Base-by-base conservation (phyloP, 805 yeast genomes). In the Ogataea kodamae region DNA sequence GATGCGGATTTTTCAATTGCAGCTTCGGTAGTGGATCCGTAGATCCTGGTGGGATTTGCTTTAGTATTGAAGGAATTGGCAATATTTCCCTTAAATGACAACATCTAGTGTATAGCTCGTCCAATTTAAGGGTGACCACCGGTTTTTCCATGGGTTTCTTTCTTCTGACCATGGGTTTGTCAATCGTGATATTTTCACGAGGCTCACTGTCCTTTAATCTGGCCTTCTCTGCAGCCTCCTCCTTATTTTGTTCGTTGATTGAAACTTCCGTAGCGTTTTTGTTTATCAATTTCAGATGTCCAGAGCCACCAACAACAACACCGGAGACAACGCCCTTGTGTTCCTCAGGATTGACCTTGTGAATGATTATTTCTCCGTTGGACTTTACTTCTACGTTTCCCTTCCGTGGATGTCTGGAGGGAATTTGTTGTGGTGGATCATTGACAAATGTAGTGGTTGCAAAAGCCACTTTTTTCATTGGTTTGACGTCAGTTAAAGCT, bases 341-440 rank as follows among this genome's bases (percentile, higher is more conserved):
- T 9, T 54, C 64, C 25, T 54, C 57, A 5, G 64, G 61, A 19
- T 49, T 50, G 9, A 56, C 25, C 26, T 55, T 59, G 36, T 60
- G 62, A 16, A 61, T 53, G 18, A 59, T 48, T 12, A 63, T 40
- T 25, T 53, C 59, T 15, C 66, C 66, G 36, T 61, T 57, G 3
- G 47, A 16, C 16, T 50, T 46, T 20, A 61, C 43, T 31, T 63
- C 67, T 14, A 81, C 88, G 51, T 86, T 81, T 6, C 97, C 96
- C 47, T 72, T 70, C 45, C 80, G 68, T 5, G 97, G 96, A 40
- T 70, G 72, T 51, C 95, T 65, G 2, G 95, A 82, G 2, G 97
- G 97, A 41, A 89, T 83, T 54, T 88, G 96, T 52, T 89, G 97
- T 1, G 96, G 95, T 2, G 97, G 97, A 57, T 89, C 96, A 42